Evolutionary conservation across 306 rosid species (phyloP), one percentile per base, ranked within the genome.

Genomic region (Carpinus viminea): DNA sequence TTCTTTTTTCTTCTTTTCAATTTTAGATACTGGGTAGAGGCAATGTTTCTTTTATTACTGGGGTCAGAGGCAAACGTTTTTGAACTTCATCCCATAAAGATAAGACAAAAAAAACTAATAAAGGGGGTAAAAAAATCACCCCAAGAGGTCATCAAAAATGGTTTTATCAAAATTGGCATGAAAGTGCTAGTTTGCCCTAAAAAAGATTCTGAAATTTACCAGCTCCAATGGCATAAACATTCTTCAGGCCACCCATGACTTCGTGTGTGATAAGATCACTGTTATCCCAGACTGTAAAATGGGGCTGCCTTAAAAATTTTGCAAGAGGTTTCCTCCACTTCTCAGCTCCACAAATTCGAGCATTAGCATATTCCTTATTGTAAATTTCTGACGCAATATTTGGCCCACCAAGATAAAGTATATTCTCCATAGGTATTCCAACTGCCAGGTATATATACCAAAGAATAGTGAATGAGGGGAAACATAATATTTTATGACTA

Each of bases 171-270:
- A 59, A 24, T 59, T 10, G 65, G 36, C 36, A 59, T 59, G 24
- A 36, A 59, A 59, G 38, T 7, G 11, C 16, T 9, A 24, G 65
- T 21, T 59, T 59, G 11, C 34, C 2, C 65, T 24, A 59, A 17
- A 71, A 71, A 72, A 68, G 80, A 64, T 57, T 16, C 73, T 65
- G 77, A 72, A 34, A 74, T 75, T 85, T 86, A 87, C 98, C 98
- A 59, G 97, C 98, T 59, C 98, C 97, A 64, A 94, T 92, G 82
- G 98, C 98, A 72, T 94, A 94, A 56, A 92, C 98, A 75, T 94
- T 94, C 76, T 94, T 94, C 89, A 94, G 80, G 55, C 97, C 97
- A n/a, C 98, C 98, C 98, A 94, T 94, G 86, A 94, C 98, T 71
- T 94, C 98, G 68, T 94, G 98, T 5, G 97, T 94, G 80, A 89